These are phyloP conservation scores for Gossypium davidsonii DNA, from an alignment of 441 rosid species.

Conservation along the genomic window DNA sequence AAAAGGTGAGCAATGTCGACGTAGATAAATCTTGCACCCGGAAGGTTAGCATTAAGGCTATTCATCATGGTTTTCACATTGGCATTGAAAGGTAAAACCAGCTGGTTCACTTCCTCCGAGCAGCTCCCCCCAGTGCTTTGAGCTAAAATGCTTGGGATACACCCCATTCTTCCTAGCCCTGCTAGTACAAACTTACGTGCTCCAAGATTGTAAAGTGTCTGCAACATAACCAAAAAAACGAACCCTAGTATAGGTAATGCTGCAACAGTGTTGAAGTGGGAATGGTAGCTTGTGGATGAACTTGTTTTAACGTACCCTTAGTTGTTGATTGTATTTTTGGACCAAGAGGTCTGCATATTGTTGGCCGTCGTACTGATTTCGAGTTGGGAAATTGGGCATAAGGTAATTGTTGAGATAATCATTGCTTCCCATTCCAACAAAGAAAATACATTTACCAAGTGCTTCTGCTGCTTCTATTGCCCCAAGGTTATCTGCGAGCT, in stretches of 20 bases:
- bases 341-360: conserved; percentile 71
- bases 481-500: conserved; percentile 50
- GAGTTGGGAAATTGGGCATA: conserved; percentile 80
- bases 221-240: conserved; percentile 1
- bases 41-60: conserved; percentile 55
- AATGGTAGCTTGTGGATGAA: no score
- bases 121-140: conserved; percentile 60
- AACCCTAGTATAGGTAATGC: no score
- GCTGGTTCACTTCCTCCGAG: conserved; percentile 69
- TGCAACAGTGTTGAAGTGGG: no score
- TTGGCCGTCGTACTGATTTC: conserved; percentile 54
- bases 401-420: conserved; percentile 90
- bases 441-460: conserved; percentile 54
- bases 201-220: conserved; percentile 79
- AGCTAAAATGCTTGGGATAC: conserved; percentile 85
- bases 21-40: conserved; percentile 53
- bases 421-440: conserved; percentile 92
- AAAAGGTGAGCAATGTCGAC: conserved; percentile 54
- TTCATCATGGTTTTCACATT: conserved; percentile 68
- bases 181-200: conserved; percentile 72
- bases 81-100: conserved; percentile 63
- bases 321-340: conserved; percentile 54
- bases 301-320: conserved; percentile 38
- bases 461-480: conserved; percentile 42
- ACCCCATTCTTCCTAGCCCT: conserved; percentile 86